Conservation (phyloP, 768 basidiomycete genomes). For the Tricholoma hemisulphureum region DNA sequence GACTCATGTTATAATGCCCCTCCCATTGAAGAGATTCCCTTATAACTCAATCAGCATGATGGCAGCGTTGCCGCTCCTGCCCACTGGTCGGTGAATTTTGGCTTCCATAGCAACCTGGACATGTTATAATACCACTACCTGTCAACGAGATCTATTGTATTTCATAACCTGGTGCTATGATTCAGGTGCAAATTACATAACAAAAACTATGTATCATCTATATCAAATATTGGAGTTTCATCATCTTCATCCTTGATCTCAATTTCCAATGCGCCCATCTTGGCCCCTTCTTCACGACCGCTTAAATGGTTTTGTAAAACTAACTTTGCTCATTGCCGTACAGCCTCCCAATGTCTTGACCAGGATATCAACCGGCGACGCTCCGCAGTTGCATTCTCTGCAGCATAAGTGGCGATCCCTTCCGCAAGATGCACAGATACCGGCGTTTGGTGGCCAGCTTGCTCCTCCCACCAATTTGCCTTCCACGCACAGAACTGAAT, state of each 20-base stretch:
- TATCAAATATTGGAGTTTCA: not conserved
- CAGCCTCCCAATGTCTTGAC: not conserved
- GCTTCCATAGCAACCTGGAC: too few relatives aligned
- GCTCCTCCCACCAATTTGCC: conserved; percentile 12
- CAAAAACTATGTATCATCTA: not conserved
- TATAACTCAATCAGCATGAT: not conserved
- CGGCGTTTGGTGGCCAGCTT: not conserved
- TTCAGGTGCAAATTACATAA: not conserved
- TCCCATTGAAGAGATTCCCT: not conserved
- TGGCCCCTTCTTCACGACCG: not conserved
- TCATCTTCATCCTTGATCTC: not conserved
- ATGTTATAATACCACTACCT: not conserved
- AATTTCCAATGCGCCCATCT: conserved; percentile 1
- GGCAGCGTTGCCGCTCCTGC: too few relatives aligned
- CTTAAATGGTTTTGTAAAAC: not conserved
- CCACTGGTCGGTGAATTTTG: too few relatives aligned
- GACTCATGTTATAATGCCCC: not conserved
- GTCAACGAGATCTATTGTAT: not conserved
- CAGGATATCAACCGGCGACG: not conserved
- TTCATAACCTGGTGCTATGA: not conserved
- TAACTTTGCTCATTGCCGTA: not conserved
- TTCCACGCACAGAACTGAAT: conserved; percentile 19
- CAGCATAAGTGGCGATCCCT: not conserved
- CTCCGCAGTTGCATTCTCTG: not conserved
- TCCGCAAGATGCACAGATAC: not conserved